phyloP scores from a whole-genome alignment of 1,284 basidiomycete genomes.

The Ceratobasidium theobromae region DNA sequence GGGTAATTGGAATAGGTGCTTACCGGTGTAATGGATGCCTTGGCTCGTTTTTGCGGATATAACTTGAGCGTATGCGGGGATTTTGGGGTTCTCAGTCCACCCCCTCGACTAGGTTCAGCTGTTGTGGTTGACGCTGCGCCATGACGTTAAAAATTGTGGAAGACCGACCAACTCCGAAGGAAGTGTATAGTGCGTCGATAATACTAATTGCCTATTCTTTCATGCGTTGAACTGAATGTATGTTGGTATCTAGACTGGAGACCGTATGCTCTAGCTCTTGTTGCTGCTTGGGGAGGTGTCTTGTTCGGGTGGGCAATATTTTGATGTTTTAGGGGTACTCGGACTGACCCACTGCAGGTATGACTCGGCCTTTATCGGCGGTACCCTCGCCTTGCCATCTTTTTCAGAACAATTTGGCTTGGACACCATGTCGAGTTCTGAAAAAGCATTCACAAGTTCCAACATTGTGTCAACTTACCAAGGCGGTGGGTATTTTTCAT shows the following conservation, averaged over 20 bases:
- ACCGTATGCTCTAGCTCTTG: conserved; percentile 9
- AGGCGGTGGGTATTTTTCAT: conserved; percentile 37
- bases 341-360: conserved; percentile 41
- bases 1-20: neutral
- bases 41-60: neutral
- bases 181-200: conserved; percentile 12
- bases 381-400: conserved; percentile 47
- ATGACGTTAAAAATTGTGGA: conserved; percentile 17
- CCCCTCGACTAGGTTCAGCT: neutral
- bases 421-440: conserved; percentile 41
- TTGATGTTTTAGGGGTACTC: neutral
- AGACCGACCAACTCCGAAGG: conserved; percentile 30
- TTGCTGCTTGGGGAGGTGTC: conserved; percentile 27
- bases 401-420: conserved; percentile 51
- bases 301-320: neutral
- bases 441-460: conserved; percentile 46
- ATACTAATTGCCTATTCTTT: neutral
- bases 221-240: neutral
- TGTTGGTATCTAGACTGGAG: conserved; percentile 1
- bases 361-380: conserved; percentile 53
- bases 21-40: conserved; percentile 11
- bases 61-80: neutral
- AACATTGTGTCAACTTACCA: conserved; percentile 56
- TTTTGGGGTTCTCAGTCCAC: neutral
- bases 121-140: neutral